Evolutionary conservation across 257 asterid species (phyloP), one percentile per base, ranked within the genome.

Genomic region (Agastache rugosa): DNA sequence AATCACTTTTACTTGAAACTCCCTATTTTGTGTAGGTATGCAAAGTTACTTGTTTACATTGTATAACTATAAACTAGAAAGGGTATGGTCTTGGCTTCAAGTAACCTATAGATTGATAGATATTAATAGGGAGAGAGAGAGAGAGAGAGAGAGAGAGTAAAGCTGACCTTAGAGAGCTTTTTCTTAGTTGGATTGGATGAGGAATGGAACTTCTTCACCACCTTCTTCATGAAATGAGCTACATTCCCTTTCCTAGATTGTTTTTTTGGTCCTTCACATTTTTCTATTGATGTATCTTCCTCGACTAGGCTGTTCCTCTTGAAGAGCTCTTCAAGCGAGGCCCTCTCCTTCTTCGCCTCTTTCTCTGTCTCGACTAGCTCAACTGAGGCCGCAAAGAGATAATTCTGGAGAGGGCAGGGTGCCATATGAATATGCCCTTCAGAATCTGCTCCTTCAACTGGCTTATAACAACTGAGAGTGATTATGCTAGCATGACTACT

Each of bases 131-230:
- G n/a, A 31, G 11, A 19, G 29, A 54, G 6, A 51, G 14, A 19
- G 12, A 10, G 53, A 12, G 63, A 25, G 6, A 50, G 51, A 20
- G 8, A 58, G n/a, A 11, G 15, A 14, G 51, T 1, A n/a, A 47
- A 61, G 69, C 80, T 14, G 45, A 89, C 96, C 96, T 87, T 87
- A 3, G 86, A 74, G 66, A 85, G 82, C 74, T 79, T 85, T 74
- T 61, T 83, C 83, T 75, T 85, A 62, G 60, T 73, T 27, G 87
- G 47, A 56, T 44, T 47, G 53, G 65, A 63, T 22, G 82, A 75
- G 34, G 76, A 53, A 17, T 74, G 83, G 58, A 82, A 80, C 73
- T 81, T 89, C 70, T 77, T 86, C 73, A 81, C 77, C 79, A 82
- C 55, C 68, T 81, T 85, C 82, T 87, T 87, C 83, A 89, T 67